A percentile compares a stretch with the other conserved stretches of the same genome.
These are phyloP conservation scores for Nigrospora oryzae DNA, from an alignment of 2,329 filamentous ascomycete species.

Conservation along the genomic window DNA sequence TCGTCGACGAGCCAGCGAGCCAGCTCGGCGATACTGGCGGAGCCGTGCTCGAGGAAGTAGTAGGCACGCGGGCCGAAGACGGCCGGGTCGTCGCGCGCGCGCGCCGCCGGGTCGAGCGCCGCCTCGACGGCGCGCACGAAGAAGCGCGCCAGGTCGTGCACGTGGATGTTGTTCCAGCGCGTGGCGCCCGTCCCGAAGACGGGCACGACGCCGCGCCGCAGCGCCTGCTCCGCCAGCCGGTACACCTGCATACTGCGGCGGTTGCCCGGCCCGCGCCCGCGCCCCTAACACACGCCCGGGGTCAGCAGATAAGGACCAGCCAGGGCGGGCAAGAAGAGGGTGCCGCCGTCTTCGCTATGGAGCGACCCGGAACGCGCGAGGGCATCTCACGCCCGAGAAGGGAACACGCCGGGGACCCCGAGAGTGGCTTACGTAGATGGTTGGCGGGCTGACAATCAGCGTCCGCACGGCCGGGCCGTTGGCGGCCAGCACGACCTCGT, in stretches of 20 bases:
- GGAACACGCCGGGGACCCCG: no score
- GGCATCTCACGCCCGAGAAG: no score
- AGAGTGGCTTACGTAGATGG: constrained; percentile 32
- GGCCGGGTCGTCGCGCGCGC: constrained; percentile 46
- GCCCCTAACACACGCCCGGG: constrained; percentile 9
- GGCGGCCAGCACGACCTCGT: constrained; percentile 51
- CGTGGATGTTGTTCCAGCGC: constrained; percentile 45
- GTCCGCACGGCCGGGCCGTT: constrained; percentile 27
- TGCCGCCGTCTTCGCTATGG: no score
- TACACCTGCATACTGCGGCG: constrained; percentile 41
- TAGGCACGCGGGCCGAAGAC: constrained; percentile 57
- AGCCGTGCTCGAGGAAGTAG: constrained; percentile 57
- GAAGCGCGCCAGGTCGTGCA: constrained; percentile 36
- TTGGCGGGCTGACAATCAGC: constrained; percentile 39
- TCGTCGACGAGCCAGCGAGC: constrained; percentile 46
- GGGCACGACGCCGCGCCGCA: constrained; percentile 35
- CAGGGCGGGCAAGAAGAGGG: no score
- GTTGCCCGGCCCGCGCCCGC: constrained; percentile 38
- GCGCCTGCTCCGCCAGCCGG: constrained; percentile 26
- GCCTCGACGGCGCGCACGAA: constrained; percentile 36
- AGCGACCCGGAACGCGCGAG: no score
- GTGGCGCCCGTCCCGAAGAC: constrained; percentile 32
- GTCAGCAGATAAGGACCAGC: no score
- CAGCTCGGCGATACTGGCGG: constrained; percentile 56
- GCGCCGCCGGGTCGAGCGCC: constrained; percentile 38